Base-by-base conservation (phyloP, 2,329 filamentous ascomycete genomes). In the Claviceps sp. region DNA sequence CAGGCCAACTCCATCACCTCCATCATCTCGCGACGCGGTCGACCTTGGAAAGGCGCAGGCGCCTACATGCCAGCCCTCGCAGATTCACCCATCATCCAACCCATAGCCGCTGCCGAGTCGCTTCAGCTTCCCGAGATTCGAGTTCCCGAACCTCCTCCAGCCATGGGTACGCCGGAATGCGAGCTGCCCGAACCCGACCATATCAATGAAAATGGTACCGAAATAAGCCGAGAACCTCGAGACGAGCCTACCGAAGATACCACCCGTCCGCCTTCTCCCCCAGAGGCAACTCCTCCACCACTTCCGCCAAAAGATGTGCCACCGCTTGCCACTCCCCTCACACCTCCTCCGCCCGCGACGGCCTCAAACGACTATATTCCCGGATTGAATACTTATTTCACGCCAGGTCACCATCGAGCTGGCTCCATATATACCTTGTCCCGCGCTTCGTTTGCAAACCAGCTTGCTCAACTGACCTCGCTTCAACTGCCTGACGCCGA, bases 381-480 rank as follows among this genome's bases (percentile, higher is more conserved):
- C 44, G 76, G 78, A 52, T 68, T 77, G 36, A 70, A 74, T 41
- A 73, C 77, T 40, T 86, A 86, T 65, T 87, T 88, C 65, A 81
- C 83, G 40, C 79, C 81, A 4, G 79, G 79, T 22, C 72, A 82
- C 46, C 79, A 79, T 53, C 79, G 89, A 13, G 77, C 89, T 3
- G 87, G 87, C 43, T 97, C 91, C 38, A 89, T 97, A 59, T 96
- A 95, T 68, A 95, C 93, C 1, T 78, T 98, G 54, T 95, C 89
- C 2, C 82, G 91, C 45, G 86, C 85, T 37, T 96, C 91, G 6
- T 95, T 98, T 66, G 87, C 89, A 56, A 94, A 87, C 61, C 93
- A 97, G 67, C 80, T 97, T 50, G 87, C 88, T 47, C 89, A 96
- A 65, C 75, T 98, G 57, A 97, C 90, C 0, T 89, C 89, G 18